Evolutionary conservation across 1,284 basidiomycete species (phyloP), one percentile per base, ranked within the genome.

Genomic region (Volvariella surrecta): DNA sequence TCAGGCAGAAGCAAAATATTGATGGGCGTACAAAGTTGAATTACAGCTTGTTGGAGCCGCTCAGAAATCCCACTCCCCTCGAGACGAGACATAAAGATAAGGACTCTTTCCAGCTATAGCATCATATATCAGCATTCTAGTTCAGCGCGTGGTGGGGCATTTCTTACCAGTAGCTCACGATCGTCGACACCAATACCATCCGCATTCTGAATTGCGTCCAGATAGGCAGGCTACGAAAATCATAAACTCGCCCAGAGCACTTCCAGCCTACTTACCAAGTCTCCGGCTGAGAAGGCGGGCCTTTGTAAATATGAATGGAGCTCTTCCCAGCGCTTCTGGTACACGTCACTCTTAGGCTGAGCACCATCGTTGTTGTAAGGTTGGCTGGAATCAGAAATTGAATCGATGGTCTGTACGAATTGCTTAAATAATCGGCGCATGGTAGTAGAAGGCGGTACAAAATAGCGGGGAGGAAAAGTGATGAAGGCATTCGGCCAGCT

Each of bases 41-140:
- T 75, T 40, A 73, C 60, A 44, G 58, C 45, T 37, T 70, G 59
- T 49, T 82, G 70, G 3, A 75, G 51, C 47, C 59, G 57, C 46
- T 58, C 53, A 17, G 68, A 64, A 11, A 71, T 48, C 1, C 49
- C 15, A 1, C 54, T 56, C 37, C 63, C 54, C 20, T 66, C 56
- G 1, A 70, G 58, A 24, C 66, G 66, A 2, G 78, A 67, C 75
- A 82, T 76, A n/a, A 73, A 47, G 15, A 66, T 59, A 30, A 82
- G 56, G 13, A 73, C 46, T 37, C 71, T 68, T 57, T 82, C 79
- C 21, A 81, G 68, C 76, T 80, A 45, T 16, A 35, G 6, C 21
- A 28, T 34, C 20, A 32, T 28, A 9, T 41, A 30, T 37, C 39
- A 13, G 34, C 3, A 7, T 34, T 39, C 34, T 37, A 10, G 37